phyloP scores from a whole-genome alignment of 192 early-diverging fungal genomes.

The Linnemannia hyalina region DNA sequence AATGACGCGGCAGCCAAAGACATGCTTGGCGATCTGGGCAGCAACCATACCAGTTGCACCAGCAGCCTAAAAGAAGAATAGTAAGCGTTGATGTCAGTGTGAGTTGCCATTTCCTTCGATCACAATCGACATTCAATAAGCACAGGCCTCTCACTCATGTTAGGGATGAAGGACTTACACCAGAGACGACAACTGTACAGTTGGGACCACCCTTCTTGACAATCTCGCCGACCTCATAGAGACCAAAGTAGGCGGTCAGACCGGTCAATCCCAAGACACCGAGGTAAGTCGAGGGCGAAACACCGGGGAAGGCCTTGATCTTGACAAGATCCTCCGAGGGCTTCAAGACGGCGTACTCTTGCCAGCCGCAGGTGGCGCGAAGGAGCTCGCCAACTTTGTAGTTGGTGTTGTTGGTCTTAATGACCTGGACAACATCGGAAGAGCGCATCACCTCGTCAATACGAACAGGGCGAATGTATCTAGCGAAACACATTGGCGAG shows the following conservation, averaged over 20 bases:
- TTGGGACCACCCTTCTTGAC: slow-evolving; percentile 28
- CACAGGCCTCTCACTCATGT: not conserved
- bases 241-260: slow-evolving; percentile 66
- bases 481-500: not conserved
- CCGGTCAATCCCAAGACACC: slow-evolving; percentile 59
- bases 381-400: slow-evolving; percentile 56
- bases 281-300: slow-evolving; percentile 49
- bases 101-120: not conserved
- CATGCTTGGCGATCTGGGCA: slow-evolving; percentile 61
- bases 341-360: slow-evolving; percentile 62
- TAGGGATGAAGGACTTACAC: slow-evolving; percentile 19
- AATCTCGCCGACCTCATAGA: slow-evolving; percentile 59
- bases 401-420: slow-evolving; percentile 52
- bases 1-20: slow-evolving; percentile 62
- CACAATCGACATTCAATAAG: not conserved
- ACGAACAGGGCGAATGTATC: slow-evolving; percentile 58
- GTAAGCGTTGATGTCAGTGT: not conserved
- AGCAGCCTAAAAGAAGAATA: slow-evolving; percentile 50
- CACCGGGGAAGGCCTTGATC: slow-evolving; percentile 51
- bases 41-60: slow-evolving; percentile 63
- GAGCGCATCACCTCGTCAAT: slow-evolving; percentile 62
- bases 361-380: slow-evolving; percentile 55
- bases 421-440: slow-evolving; percentile 47
- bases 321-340: slow-evolving; percentile 52
- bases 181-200: slow-evolving; percentile 64